Base-by-base conservation (phyloP, 208 protist species). In the Trypanosoma cruzi region DNA sequence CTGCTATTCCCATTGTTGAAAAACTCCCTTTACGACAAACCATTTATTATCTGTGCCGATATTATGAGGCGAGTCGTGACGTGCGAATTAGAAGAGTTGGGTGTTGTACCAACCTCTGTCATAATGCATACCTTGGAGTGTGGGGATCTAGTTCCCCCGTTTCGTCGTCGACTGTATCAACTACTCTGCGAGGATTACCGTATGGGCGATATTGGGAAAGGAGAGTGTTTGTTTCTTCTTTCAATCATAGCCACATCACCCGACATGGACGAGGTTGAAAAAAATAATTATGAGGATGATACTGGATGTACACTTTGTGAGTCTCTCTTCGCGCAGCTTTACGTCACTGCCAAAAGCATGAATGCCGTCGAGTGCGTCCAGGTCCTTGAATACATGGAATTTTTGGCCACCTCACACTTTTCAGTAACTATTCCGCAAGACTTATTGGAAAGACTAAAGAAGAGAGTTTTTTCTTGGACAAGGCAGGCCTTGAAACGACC, bases 301-400 rank as follows among this genome's bases (percentile, higher is more conserved):
- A 34, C 63, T 62, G 54, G 48, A 10, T 31, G 81, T 50, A 29
- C 44, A 31, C 49, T 89, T 28, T 85, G 85, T 66, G 79, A 89
- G 18, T 70, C 59, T 16, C 57, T 93, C 13, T 90, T 90, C 53
- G 87, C 80, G 6, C 84, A 90, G 59, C 36, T 87, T 13, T 88
- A 84, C 53, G 42, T 79, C 2, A 53, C 77, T 66, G 50, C 68
- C 0, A 53, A 53, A 37, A 53, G 75, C 24, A 71, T 90, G 66
- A 76, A 69, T 18, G 40, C 76, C 1, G 37, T 37, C 8, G 75
- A 86, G 36, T 88, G 81, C 46, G 64, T 93, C 13, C 61, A 50
- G 28, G 53, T 84, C n/a, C 59, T 93, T 20, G 84, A 87, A 31
- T 69, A 77, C 55, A 58, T 81, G 18, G 87, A 93, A 60, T 26